Evolutionary conservation across 164 flowering plant genomes (phyloP).

Genomic region (Annona cherimola): DNA sequence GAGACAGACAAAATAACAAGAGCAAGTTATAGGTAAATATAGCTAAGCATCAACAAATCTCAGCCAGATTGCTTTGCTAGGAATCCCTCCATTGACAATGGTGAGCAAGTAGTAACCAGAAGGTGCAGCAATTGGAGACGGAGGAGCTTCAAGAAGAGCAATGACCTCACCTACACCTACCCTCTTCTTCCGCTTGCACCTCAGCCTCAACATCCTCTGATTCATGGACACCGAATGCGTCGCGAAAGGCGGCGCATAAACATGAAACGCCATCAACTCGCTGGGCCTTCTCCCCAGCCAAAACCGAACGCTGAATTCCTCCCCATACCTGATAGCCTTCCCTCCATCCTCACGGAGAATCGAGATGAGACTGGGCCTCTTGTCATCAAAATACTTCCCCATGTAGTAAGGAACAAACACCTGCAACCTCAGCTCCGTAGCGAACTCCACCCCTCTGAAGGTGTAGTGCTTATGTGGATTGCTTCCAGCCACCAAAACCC

Average conservation of each 20-base stretch:
- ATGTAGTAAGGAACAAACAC: slow-evolving; percentile 50
- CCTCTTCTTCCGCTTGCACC: slow-evolving; percentile 27
- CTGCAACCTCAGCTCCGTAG: slow-evolving; percentile 62
- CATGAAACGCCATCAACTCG: slow-evolving; percentile 29
- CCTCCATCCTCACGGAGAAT: slow-evolving; percentile 8
- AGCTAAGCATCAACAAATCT: slow-evolving; percentile 25
- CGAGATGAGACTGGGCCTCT: slow-evolving; percentile 40
- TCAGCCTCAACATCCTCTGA: slow-evolving; percentile 62
- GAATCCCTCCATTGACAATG: slow-evolving; percentile 50
- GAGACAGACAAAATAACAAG: too few species aligned
- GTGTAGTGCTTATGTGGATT: slow-evolving; percentile 49
- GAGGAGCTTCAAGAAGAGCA: slow-evolving; percentile 55
- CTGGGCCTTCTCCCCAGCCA: slow-evolving; percentile 25
- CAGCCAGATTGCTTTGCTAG: slow-evolving; percentile 52
- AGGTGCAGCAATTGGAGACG: slow-evolving; percentile 57
- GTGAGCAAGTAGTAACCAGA: slow-evolving; percentile 67
- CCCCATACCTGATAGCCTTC: slow-evolving; percentile 28
- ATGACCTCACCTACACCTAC: slow-evolving; percentile 25
- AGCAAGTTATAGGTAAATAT: background rate
- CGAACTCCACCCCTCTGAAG: slow-evolving; percentile 36
- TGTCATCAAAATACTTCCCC: slow-evolving; percentile 22
- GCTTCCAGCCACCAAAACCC: slow-evolving; percentile 63
- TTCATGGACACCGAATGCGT: slow-evolving; percentile 63
- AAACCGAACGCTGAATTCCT: slow-evolving; percentile 37
- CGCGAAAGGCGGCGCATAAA: slow-evolving; percentile 58